A percentile compares a stretch with the other conserved stretches of the same genome.
phyloP scores from a whole-genome alignment of 2,329 filamentous ascomycete genomes.

The Fusarium xylarioides region DNA sequence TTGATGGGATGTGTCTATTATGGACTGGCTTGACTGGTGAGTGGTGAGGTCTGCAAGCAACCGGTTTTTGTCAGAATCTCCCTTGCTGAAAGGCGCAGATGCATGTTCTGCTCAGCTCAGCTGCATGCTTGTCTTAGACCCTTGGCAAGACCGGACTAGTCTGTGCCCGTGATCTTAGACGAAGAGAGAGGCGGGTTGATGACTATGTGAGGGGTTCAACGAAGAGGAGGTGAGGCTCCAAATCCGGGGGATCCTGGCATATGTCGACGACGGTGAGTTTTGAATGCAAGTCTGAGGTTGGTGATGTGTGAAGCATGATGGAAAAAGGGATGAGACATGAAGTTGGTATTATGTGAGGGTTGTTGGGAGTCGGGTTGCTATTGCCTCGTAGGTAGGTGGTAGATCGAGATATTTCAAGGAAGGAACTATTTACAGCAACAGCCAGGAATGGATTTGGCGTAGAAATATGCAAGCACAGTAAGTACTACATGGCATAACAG shows the following conservation, averaged over 20 bases:
- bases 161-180: neutral
- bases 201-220: conserved; percentile 24
- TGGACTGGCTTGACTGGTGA: neutral
- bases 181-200: neutral
- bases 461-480: neutral
- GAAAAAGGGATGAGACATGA: conserved; percentile 23
- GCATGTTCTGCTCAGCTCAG: neutral
- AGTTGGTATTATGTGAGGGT: neutral
- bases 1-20: conserved; percentile 4
- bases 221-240: conserved; percentile 16
- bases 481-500: neutral
- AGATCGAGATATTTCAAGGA: neutral
- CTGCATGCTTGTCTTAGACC: conserved; percentile 31
- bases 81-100: conserved; percentile 9
- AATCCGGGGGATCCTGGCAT: conserved; percentile 16
- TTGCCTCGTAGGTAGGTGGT: neutral
- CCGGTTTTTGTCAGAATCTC: conserved; percentile 9
- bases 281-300: neutral
- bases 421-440: neutral
- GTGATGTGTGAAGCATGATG: neutral
- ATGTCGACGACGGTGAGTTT: conserved; percentile 1
- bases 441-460: neutral
- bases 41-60: neutral
- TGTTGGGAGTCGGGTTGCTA: neutral
- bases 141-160: conserved; percentile 7